Conservation (phyloP, 306 rosid species). For the Astragalus membranaceus region DNA sequence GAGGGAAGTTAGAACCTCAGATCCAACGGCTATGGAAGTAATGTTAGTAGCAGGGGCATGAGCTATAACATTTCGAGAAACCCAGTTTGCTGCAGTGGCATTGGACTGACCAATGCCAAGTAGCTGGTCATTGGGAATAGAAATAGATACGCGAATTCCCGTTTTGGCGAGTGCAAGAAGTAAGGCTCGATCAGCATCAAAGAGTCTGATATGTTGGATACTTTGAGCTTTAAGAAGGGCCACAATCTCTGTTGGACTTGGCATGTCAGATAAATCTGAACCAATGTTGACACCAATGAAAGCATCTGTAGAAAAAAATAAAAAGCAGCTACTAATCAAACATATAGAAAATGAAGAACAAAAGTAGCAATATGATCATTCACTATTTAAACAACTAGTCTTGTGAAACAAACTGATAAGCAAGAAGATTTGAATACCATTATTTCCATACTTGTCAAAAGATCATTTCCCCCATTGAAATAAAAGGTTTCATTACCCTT, state of each 20-base stretch:
- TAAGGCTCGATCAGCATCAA: conserved; percentile 69
- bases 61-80: conserved; percentile 72
- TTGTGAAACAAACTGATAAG: too few relatives aligned
- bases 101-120: conserved; percentile 95
- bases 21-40: conserved; percentile 78
- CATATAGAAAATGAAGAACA: too few relatives aligned
- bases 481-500: too few relatives aligned
- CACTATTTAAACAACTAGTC: too few relatives aligned
- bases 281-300: conserved; percentile 84
- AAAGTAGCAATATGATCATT: too few relatives aligned
- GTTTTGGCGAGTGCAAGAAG: conserved; percentile 81
- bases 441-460: too few relatives aligned
- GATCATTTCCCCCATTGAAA: too few relatives aligned
- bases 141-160: conserved; percentile 67
- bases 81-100: conserved; percentile 95
- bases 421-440: too few relatives aligned
- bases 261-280: conserved; percentile 77
- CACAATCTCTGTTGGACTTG: conserved; percentile 70
- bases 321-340: not conserved
- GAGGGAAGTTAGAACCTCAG: conserved; percentile 74
- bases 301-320: conserved; percentile 48
- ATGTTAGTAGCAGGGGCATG: conserved; percentile 93
- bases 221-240: conserved; percentile 85
- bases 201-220: conserved; percentile 70
- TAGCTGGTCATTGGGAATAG: conserved; percentile 84